A percentile compares a stretch with the other conserved stretches of the same genome.
Conservation (phyloP, 164 flowering plant genomes). For the Saururus chinensis region DNA sequence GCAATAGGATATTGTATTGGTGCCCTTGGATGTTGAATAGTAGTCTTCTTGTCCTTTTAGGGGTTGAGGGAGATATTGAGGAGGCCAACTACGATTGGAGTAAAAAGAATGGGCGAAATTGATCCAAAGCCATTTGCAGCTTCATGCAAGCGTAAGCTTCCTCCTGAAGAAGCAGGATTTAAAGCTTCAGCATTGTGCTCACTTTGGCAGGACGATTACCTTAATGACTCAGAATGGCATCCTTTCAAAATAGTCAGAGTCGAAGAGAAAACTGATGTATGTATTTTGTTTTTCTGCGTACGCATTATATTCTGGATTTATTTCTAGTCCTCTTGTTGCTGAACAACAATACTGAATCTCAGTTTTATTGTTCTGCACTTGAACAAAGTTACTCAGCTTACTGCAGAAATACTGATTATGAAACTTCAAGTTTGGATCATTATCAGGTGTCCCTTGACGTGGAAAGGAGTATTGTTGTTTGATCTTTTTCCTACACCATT, state of each 20-base stretch:
- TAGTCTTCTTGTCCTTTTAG: too few species aligned
- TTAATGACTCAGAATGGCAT: conserved; percentile 73
- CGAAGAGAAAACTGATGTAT: conserved; percentile 36
- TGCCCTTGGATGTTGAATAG: background rate
- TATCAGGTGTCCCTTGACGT: background rate
- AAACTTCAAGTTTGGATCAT: background rate
- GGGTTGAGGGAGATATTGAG: conserved; percentile 33
- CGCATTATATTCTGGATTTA: background rate
- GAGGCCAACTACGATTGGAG: conserved; percentile 28
- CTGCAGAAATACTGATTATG: background rate
- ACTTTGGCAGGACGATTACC: conserved; percentile 55
- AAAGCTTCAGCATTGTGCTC: conserved; percentile 50
- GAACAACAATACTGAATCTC: background rate
- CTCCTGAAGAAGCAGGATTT: conserved; percentile 39
- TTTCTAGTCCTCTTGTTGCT: background rate
- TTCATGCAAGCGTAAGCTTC: conserved; percentile 46
- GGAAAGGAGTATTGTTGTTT: too few species aligned
- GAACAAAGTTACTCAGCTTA: background rate
- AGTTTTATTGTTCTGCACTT: background rate
- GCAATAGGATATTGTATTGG: background rate
- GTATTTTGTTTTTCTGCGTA: background rate
- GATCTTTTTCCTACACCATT: too few species aligned
- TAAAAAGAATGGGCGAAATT: conserved; percentile 85
- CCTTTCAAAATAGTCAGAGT: conserved; percentile 41
- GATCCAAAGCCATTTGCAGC: conserved; percentile 44